Base-by-base conservation (phyloP, 495 filamentous ascomycete species). In the Gamarada debralockiae region DNA sequence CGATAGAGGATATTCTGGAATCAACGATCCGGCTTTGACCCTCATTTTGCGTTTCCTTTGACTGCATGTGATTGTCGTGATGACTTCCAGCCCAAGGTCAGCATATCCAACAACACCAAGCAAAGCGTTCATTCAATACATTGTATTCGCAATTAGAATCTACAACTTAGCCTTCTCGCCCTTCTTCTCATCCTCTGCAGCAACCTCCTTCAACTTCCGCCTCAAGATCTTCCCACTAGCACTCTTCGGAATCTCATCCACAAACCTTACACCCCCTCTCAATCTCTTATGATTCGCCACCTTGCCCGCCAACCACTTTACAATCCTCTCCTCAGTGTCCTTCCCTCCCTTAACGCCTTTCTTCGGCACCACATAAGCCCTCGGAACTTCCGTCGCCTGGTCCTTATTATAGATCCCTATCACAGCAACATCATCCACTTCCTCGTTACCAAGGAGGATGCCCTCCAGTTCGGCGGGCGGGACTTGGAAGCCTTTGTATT, bases 401-500 rank as follows among this genome's bases (percentile, higher is more conserved):
- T 74, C 73, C 12, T 80, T 70, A 62, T 85, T 79, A 52, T 89
- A 79, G n/a, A 95, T 71, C 0, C 90, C 89, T 44, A 93, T 82
- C 2, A 97, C 90, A 14, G 89, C 91, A 0, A 83, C 88, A 63
- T 97, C 92, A 17, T 83, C 78, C 29, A 97, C 74, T n/a, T 83
- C 76, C 21, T 75, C 70, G 65, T 92, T 89, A 14, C 79, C 74
- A 0, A 86, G 65, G 12, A 97, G 71, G 12, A 90, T 57, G n/a
- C 84, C 87, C 58, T 96, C 92, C 4, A 96, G 74, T 65, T 97
- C 91, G 3, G 92, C 89, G 1, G 90, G 90, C 1, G 90, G 77
- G 3, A 95, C 89, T 62, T 93, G 90, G 72, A 92, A 92, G 12
- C 90, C 90, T 57, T 89, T 84, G 66, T 93, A 93, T 70, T 95